These are phyloP conservation scores for Saprolegnia parasitica DNA, from an alignment of 352 stramenopile species.

Conservation along the genomic window DNA sequence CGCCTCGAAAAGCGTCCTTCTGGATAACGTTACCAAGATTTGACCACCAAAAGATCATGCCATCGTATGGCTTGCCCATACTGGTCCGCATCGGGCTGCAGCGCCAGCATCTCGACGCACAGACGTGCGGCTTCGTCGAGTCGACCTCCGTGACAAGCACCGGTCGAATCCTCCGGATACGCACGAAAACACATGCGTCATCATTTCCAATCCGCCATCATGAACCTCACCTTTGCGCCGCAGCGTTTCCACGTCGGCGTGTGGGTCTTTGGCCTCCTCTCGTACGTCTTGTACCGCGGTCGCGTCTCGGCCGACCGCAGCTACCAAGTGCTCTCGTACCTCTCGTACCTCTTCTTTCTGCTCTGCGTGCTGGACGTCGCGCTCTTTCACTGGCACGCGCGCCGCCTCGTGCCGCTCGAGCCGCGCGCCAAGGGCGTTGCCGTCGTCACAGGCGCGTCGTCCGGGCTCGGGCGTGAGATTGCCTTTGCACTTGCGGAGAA, in stretches of 20 bases:
- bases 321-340: background rate
- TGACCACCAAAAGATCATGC: too few species aligned
- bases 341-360: constrained; percentile 6
- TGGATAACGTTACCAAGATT: too few species aligned
- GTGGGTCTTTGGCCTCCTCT: background rate
- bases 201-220: background rate
- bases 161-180: background rate
- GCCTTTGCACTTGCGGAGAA: constrained; percentile 73
- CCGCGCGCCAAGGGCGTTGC: constrained; percentile 93
- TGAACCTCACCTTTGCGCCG: background rate
- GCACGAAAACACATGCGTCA: background rate
- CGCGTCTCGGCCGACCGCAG: background rate
- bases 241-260: constrained; percentile 3
- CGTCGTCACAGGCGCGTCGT: constrained; percentile 72
- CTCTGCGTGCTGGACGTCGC: constrained; percentile 12
- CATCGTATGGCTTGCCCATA: too few species aligned
- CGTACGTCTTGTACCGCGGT: constrained; percentile 3
- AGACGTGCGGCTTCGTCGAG: too few species aligned
- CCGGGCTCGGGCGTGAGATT: constrained; percentile 70
- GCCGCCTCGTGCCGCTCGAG: constrained; percentile 77
- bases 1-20: too few species aligned
- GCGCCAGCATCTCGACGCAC: background rate
- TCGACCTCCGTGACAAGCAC: too few species aligned
- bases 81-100: too few species aligned
- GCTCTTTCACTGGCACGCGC: constrained; percentile 18